Conservation (phyloP, 1,284 basidiomycete genomes). For the Pulchroboletus neoregius region DNA sequence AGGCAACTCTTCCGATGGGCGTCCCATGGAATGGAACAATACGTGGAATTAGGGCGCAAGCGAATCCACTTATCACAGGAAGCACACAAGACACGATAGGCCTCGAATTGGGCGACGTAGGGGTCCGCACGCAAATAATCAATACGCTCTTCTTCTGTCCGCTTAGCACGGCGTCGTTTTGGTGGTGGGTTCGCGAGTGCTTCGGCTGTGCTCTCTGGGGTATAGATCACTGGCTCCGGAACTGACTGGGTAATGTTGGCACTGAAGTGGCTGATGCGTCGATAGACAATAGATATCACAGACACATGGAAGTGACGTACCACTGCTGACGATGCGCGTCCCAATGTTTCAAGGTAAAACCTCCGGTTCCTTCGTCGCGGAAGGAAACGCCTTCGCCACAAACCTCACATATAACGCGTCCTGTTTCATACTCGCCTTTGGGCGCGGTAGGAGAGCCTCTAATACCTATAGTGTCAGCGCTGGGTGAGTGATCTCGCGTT, state of each 20-base stretch:
- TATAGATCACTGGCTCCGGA: conserved; percentile 38
- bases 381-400: conserved; percentile 60
- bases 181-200: conserved; percentile 43
- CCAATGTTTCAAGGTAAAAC: conserved; percentile 65
- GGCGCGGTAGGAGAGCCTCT: conserved; percentile 22
- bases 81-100: conserved; percentile 72
- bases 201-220: conserved; percentile 40
- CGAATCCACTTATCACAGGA: conserved; percentile 80
- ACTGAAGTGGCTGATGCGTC: conserved; percentile 11
- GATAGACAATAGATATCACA: conserved; percentile 2
- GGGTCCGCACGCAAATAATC: conserved; percentile 67
- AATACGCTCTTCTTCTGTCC: conserved; percentile 75
- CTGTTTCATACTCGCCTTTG: conserved; percentile 50
- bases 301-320: conserved; percentile 36
- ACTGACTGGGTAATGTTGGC: conserved; percentile 34
- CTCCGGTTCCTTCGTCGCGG: conserved; percentile 55
- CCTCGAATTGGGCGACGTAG: conserved; percentile 74
- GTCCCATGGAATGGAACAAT: conserved; percentile 82
- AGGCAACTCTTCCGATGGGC: conserved; percentile 73
- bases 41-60: conserved; percentile 74
- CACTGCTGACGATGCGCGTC: conserved; percentile 59
- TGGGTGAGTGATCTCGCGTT: conserved; percentile 22
- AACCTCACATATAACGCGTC: conserved; percentile 58
- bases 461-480: conserved; percentile 16
- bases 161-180: conserved; percentile 67